Evolutionary conservation across 352 stramenopile genomes (phyloP), one percentile per base, ranked within the genome.

Genomic region (Phytophthora litchii): DNA sequence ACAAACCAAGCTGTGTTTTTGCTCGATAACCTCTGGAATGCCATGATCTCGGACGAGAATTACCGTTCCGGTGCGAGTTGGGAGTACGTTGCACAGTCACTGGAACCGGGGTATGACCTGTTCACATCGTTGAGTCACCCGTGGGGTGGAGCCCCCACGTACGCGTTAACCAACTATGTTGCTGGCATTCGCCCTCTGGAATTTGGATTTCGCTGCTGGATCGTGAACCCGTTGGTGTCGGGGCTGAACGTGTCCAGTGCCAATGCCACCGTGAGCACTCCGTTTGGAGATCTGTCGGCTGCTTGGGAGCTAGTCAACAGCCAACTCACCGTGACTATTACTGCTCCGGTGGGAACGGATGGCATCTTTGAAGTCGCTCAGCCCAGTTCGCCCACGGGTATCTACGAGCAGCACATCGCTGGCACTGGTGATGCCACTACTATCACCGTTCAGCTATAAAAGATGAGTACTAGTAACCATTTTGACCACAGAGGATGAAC

Each of bases 101-200:
- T 69, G 9, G 31, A 46, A 0, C 58, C 64, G 1, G 59, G 58
- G 13, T 19, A 65, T n/a, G 47, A 62, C 8, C 31, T 46, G 4
- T 68, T 69, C 48, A 61, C 64, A 23, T 72, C 64, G 46, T 29
- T 61, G 53, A 72, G 59, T 27, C 64, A 72, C 42, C 59, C 64
- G 31, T 72, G 64, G 64, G 51, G 58, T 17, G 42, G 58, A 12
- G 64, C 64, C 5, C 64, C 64, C 1, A 69, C 58, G 0, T 72
- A 72, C 52, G 59, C 54, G n/a, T 25, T 72, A 21, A 72, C 64
- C 10, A 72, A 72, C 58, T 72, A 69, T 38, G 36, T 72, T 4
- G 58, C 48, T 1, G 58, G 64, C 9, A 44, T 70, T 50, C 60
- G 60, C 12, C 66, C 60, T n/a, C 38, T 48, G 11, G 55, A 57